These are phyloP conservation scores for Scedosporium dehoogii DNA, from an alignment of 2,329 filamentous ascomycete species.

Conservation along the genomic window DNA sequence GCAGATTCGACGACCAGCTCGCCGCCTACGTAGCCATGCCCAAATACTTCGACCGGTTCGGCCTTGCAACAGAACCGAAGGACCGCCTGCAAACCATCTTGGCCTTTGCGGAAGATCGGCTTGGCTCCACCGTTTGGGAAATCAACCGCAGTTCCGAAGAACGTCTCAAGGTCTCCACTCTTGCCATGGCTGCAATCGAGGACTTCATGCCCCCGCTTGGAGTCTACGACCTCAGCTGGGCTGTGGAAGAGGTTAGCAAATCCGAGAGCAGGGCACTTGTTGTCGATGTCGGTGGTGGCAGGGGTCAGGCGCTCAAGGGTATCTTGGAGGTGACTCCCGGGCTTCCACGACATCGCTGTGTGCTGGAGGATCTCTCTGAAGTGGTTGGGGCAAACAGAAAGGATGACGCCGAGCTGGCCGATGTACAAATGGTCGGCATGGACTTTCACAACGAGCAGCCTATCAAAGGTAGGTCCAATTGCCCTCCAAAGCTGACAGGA, in stretches of 20 bases:
- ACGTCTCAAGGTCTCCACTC: constrained; percentile 17
- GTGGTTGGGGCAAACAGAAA: constrained; percentile 17
- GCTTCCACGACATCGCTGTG: constrained; percentile 17
- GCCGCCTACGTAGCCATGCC: constrained; percentile 15
- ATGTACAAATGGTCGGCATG: constrained; percentile 13
- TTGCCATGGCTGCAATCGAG: constrained; percentile 17
- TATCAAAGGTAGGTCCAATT: constrained; percentile 15
- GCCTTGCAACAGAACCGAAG: constrained; percentile 18
- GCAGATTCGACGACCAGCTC: constrained; percentile 18
- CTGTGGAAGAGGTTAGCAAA: constrained; percentile 8
- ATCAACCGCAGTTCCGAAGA: constrained; percentile 16
- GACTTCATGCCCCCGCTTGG: constrained; percentile 3
- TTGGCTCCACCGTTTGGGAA: constrained; percentile 21
- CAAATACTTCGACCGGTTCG: constrained; percentile 21
- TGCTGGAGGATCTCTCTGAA: constrained; percentile 20
- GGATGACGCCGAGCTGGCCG: constrained; percentile 11
- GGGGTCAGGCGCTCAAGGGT: constrained; percentile 18
- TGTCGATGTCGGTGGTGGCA: constrained; percentile 24
- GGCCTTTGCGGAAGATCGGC: constrained; percentile 18
- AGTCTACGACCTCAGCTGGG: constrained; percentile 1
- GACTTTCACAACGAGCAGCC: constrained; percentile 24
- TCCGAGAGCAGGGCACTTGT: constrained; percentile 13
- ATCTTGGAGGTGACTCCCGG: constrained; percentile 17
- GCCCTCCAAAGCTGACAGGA: not conserved
- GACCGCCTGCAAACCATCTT: constrained; percentile 16